Evolutionary conservation across 2,329 filamentous ascomycete species (phyloP), one percentile per base, ranked within the genome.

Genomic region (Mycocentrospora acerina): DNA sequence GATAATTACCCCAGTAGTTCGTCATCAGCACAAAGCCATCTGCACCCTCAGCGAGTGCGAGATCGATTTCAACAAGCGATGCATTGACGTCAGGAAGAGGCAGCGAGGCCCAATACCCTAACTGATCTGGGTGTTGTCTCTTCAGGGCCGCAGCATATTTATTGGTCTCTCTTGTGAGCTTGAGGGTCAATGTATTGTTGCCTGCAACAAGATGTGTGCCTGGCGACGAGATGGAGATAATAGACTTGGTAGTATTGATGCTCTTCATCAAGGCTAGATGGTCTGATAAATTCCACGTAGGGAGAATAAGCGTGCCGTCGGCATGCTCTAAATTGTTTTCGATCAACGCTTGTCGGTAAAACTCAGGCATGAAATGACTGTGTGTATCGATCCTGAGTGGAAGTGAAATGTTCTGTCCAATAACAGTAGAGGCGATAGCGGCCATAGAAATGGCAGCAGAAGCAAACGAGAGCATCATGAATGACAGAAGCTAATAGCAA

Each of bases 221-320:
- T 0, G 79, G 79, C 0, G 73, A 73, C 4, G 72, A 76, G 53
- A 81, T 73, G 50, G 74, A 78, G 9, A 82, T 59, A 24, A 81
- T 74, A 9, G 75, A 75, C 49, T 73, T 77, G 5, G 58, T 58
- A 42, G 82, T 76, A 44, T 72, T 71, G 41, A 71, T 53, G 1
- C 63, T 53, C 29, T 71, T 51, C 77, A 81, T 81, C 48, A 80
- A 63, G 0, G 62, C 57, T 3, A 80, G 66, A 44, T 81, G 76
- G 12, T 52, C 48, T 40, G 71, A 62, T 10, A 59, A 44, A 28
- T 62, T 70, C 77, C 78, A 80, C 29, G 44, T 29, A 2, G 71
- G 72, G 14, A 74, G 66, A 1, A 50, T 66, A 7, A 74, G 74
- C 74, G 77, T 77, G 26, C 75, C 75, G 46, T 77, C 74, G 4